Evolutionary conservation across 1,139 yeast genomes (phyloP).

Genomic region (Pneumocystis carinii): DNA sequence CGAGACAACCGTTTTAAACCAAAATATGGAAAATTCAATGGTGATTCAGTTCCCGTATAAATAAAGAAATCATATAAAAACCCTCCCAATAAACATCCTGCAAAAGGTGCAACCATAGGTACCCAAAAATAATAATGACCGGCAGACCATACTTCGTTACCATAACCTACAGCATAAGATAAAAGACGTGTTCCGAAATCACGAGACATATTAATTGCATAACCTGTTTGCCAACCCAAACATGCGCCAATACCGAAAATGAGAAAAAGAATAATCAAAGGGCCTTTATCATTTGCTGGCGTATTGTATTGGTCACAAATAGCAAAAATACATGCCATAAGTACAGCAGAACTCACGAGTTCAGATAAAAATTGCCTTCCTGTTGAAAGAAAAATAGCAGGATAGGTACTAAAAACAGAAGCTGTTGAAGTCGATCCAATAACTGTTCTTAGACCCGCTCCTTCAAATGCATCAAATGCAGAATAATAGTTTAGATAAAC

Average conservation of each 20-base stretch:
- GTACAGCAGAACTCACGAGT: constrained; percentile 30
- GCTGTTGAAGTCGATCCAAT: constrained; percentile 24
- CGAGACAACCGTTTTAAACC: constrained; percentile 2
- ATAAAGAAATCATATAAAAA: constrained; percentile 33
- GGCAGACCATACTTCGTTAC: constrained; percentile 27
- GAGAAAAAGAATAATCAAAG: constrained; percentile 31
- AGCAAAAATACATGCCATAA: constrained; percentile 33
- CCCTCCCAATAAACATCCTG: constrained; percentile 34
- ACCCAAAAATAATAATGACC: constrained; percentile 37
- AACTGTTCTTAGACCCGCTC: constrained; percentile 19
- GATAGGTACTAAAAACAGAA: constrained; percentile 34
- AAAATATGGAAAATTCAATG: constrained; percentile 7
- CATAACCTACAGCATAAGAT: constrained; percentile 32
- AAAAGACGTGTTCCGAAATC: constrained; percentile 40
- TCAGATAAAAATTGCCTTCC: constrained; percentile 35
- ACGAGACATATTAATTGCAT: constrained; percentile 39
- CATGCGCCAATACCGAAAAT: constrained; percentile 33
- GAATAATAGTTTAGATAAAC: constrained; percentile 22
- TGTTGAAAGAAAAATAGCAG: constrained; percentile 29
- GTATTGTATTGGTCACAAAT: constrained; percentile 36
- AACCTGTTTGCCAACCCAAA: constrained; percentile 37
- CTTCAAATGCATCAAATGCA: constrained; percentile 21
- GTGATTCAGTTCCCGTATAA: constrained; percentile 32
- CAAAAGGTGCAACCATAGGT: constrained; percentile 33
- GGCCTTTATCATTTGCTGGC: constrained; percentile 31